Conservation (phyloP, 1,284 basidiomycete species). For the Sporisorium exsertum region DNA sequence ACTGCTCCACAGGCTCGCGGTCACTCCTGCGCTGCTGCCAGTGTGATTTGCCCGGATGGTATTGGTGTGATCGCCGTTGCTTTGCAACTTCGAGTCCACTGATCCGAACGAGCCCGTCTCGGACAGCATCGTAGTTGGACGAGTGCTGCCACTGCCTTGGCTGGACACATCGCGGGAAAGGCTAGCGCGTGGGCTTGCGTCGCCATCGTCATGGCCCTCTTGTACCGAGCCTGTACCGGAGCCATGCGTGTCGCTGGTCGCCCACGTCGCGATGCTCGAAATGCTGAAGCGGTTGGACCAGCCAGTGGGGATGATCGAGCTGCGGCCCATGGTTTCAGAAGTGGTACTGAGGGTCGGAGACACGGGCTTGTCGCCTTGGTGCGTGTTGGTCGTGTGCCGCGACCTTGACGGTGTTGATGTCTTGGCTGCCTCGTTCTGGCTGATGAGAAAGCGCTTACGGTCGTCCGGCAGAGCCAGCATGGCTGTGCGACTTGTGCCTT, state of each 20-base stretch:
- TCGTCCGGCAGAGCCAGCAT: conserved; percentile 78
- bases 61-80: conserved; percentile 23
- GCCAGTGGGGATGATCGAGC: conserved; percentile 63
- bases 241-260: conserved; percentile 37
- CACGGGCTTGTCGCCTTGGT: conserved; percentile 71
- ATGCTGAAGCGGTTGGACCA: conserved; percentile 82
- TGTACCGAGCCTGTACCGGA: conserved; percentile 17
- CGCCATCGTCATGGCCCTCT: conserved; percentile 25
- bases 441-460: conserved; percentile 78
- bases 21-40: conserved; percentile 49
- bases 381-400: conserved; percentile 1
- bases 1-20: conserved; percentile 52
- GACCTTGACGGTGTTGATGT: conserved; percentile 36
- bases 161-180: conserved; percentile 33
- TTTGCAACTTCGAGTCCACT: conserved; percentile 14
- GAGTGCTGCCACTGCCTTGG: conserved; percentile 33
- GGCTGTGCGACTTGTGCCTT: conserved; percentile 76
- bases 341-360: conserved; percentile 76
- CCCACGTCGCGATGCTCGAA: conserved; percentile 75
- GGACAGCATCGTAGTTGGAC: conserved; percentile 38
- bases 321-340: conserved; percentile 50
- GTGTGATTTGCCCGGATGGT: conserved; percentile 38
- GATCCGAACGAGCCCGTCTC: conserved; percentile 37
- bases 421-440: conserved; percentile 55
- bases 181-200: conserved; percentile 25